Percentiles rank a stretch among this genome's conserved stretches.
Evolutionary conservation across 371 early-diverging fungal genomes (phyloP).

Genomic region (Rhizomucor miehei): DNA sequence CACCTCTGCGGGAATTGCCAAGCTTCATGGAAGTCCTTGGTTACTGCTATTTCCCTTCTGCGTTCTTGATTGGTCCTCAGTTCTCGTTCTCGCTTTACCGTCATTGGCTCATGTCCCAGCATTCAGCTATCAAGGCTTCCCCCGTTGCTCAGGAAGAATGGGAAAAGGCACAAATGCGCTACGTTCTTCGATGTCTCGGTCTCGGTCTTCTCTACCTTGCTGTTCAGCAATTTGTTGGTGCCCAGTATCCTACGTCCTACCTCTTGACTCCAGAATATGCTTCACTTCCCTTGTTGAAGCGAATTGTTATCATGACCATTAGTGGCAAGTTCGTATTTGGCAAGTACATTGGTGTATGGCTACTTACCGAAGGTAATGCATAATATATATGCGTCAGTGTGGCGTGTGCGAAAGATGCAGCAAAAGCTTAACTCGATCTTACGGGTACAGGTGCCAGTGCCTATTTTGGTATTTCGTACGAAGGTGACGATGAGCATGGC

Average conservation of each 20-base stretch:
- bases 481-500: slow-evolving; percentile 53
- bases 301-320: slow-evolving; percentile 43
- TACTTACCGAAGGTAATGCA: slow-evolving; percentile 59
- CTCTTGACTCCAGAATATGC: slow-evolving; percentile 52
- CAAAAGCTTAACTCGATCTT: too few species aligned
- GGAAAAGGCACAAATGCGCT: slow-evolving; percentile 37
- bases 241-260: slow-evolving; percentile 44
- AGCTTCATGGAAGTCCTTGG: slow-evolving; percentile 48
- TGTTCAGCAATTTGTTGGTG: slow-evolving; percentile 48
- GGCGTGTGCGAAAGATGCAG: too few species aligned
- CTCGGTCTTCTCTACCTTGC: slow-evolving; percentile 52
- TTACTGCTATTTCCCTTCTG: slow-evolving; percentile 61
- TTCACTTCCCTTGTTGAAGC: slow-evolving; percentile 31
- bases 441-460: slow-evolving; percentile 62
- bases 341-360: slow-evolving; percentile 75
- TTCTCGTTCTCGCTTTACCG: slow-evolving; percentile 67
- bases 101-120: slow-evolving; percentile 46
- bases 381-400: not conserved
- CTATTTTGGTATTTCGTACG: slow-evolving; percentile 62
- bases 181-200: slow-evolving; percentile 44
- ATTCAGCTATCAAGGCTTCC: slow-evolving; percentile 19
- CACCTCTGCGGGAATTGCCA: slow-evolving; percentile 46
- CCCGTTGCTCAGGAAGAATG: slow-evolving; percentile 34
- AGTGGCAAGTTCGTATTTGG: slow-evolving; percentile 58
- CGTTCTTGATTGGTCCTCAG: slow-evolving; percentile 74